Evolutionary conservation across 2,329 filamentous ascomycete species (phyloP).

Genomic region (Atkinsonella hypoxylon): DNA sequence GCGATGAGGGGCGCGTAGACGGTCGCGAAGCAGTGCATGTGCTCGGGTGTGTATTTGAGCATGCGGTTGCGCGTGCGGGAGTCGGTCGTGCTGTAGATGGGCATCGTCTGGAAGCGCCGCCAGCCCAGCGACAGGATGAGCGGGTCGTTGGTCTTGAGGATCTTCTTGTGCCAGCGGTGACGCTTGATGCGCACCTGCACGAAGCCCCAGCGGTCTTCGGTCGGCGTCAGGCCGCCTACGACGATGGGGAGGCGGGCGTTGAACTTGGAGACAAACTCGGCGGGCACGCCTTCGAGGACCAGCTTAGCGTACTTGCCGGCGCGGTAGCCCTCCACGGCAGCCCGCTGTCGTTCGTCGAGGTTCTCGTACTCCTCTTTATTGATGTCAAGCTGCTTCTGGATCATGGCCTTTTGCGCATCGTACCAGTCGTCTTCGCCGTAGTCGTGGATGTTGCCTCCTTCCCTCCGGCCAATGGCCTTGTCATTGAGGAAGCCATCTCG

Average conservation of each 20-base stretch:
- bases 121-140: constrained; percentile 95
- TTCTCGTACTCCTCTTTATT: constrained; percentile 87
- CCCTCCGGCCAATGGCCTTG: constrained; percentile 63
- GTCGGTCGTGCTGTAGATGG: constrained; percentile 91
- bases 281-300: constrained; percentile 77
- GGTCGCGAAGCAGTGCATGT: constrained; percentile 97
- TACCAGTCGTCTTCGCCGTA: constrained; percentile 99
- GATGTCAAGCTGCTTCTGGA: constrained; percentile 94
- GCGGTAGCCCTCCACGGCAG: constrained; percentile 77
- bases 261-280: constrained; percentile 79
- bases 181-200: constrained; percentile 94
- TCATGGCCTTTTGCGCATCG: constrained; percentile 83
- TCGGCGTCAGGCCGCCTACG: constrained; percentile 81
- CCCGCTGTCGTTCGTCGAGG: constrained; percentile 72
- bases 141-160: constrained; percentile 94
- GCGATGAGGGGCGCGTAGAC: constrained; percentile 93
- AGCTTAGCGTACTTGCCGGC: constrained; percentile 91
- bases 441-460: constrained; percentile 58
- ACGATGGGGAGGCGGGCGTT: constrained; percentile 73
- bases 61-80: constrained; percentile 89
- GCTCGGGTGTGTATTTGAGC: constrained; percentile 98
- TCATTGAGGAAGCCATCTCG: constrained; percentile 91
- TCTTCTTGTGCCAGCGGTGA: constrained; percentile 98
- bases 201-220: constrained; percentile 91
- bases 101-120: constrained; percentile 85